Conservation (phyloP, 2,329 filamentous ascomycete species). For the Clonostachys solani region DNA sequence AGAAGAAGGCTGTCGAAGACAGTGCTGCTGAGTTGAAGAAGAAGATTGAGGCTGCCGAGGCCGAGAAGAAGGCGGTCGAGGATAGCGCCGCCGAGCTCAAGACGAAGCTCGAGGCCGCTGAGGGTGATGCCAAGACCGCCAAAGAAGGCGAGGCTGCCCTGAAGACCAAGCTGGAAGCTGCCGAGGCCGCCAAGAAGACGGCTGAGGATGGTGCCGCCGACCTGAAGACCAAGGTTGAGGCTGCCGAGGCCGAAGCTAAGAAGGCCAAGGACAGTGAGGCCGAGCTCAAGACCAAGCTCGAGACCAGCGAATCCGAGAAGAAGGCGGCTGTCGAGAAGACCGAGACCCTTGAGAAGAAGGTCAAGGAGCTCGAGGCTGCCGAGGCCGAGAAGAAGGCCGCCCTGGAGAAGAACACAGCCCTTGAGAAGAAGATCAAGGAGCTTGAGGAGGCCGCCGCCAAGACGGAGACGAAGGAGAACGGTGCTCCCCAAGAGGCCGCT, state of each 20-base stretch:
- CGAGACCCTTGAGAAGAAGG: neutral
- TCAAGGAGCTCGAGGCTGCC: neutral
- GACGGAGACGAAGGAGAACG: too few species aligned
- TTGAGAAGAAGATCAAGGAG: too few species aligned
- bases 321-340: slow-evolving; percentile 2
- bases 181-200: neutral
- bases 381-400: too few species aligned
- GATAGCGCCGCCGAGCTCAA: slow-evolving; percentile 6
- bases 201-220: neutral
- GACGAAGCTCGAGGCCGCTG: slow-evolving; percentile 1
- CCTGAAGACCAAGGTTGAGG: neutral
- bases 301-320: neutral
- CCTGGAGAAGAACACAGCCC: too few species aligned
- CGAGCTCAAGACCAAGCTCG: slow-evolving; percentile 7
- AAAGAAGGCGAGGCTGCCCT: neutral
- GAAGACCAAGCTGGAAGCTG: neutral
- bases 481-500: too few species aligned
- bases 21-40: neutral
- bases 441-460: too few species aligned
- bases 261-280: neutral
- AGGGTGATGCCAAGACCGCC: neutral
- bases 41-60: neutral
- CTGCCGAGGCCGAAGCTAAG: neutral
- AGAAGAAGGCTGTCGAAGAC: slow-evolving; percentile 1
- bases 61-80: slow-evolving; percentile 7